phyloP scores from a whole-genome alignment of 805 yeast genomes.

The Zygosaccharomyces pseudorouxii region DNA sequence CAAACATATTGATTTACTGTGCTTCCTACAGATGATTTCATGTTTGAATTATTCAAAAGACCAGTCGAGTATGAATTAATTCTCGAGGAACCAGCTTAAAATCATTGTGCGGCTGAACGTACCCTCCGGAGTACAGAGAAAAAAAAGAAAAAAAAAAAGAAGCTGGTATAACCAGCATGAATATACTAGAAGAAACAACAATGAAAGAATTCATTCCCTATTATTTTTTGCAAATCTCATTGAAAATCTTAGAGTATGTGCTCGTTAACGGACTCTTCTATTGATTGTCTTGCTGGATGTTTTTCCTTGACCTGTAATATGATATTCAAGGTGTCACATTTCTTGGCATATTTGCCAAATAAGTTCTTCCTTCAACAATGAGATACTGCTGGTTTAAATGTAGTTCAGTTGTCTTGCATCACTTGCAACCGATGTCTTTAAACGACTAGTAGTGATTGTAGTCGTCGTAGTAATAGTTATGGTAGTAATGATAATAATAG shows the following conservation, averaged over 20 bases:
- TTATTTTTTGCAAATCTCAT: neutral
- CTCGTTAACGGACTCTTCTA: neutral
- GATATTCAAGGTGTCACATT: neutral
- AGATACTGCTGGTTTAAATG: neutral
- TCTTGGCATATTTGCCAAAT: neutral
- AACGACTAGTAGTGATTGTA: neutral
- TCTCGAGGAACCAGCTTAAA: constrained; percentile 1
- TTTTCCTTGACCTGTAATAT: neutral
- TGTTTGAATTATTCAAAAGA: neutral
- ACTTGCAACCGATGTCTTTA: neutral
- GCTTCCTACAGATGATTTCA: neutral
- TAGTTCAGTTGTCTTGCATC: neutral
- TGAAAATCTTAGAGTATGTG: neutral
- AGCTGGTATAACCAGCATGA: constrained; percentile 4
- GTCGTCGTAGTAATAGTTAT: neutral
- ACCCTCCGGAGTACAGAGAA: constrained; percentile 4
- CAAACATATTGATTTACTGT: neutral
- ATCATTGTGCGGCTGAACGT: constrained; percentile 12
- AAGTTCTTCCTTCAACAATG: neutral
- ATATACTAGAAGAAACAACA: neutral
- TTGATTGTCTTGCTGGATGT: neutral
- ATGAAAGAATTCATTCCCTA: neutral
- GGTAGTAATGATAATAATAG: too few species aligned
- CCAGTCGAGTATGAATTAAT: neutral
- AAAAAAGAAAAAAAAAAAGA: neutral